Conservation (phyloP, 176 grass and related monocot genomes). For the Eragrostis curvula region DNA sequence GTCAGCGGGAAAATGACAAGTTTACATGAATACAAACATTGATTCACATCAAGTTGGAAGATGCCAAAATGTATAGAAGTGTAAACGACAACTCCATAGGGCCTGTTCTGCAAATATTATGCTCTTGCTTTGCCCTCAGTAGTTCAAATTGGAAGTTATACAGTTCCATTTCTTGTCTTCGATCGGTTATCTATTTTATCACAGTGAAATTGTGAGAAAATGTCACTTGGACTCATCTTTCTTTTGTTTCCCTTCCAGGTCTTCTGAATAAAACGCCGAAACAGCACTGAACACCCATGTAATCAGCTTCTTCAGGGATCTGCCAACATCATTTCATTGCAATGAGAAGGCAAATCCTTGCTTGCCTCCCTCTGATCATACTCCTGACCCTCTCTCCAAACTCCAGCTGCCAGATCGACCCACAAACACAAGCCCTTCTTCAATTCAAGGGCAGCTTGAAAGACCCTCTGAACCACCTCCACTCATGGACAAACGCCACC, state of each 20-base stretch:
- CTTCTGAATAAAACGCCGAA: conserved; percentile 5
- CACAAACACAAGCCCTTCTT: conserved; percentile 60
- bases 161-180: background rate
- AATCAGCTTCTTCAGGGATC: conserved; percentile 30
- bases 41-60: background rate
- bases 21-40: background rate
- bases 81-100: background rate
- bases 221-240: background rate
- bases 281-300: conserved; percentile 18
- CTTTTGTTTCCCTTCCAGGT: conserved; percentile 42
- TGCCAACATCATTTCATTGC: conserved; percentile 10
- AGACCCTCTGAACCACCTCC: conserved; percentile 71
- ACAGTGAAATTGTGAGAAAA: background rate
- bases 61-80: background rate
- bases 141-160: background rate
- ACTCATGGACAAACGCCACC: conserved; percentile 60
- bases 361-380: conserved; percentile 45
- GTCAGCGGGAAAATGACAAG: background rate
- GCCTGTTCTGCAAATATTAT: background rate
- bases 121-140: background rate
- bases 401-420: conserved; percentile 49
- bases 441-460: conserved; percentile 62
- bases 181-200: background rate
- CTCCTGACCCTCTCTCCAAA: conserved; percentile 42
- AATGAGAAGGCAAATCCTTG: conserved; percentile 44